These are phyloP conservation scores for Pythium scleroteichum DNA, from an alignment of 352 stramenopile species.

Conservation along the genomic window DNA sequence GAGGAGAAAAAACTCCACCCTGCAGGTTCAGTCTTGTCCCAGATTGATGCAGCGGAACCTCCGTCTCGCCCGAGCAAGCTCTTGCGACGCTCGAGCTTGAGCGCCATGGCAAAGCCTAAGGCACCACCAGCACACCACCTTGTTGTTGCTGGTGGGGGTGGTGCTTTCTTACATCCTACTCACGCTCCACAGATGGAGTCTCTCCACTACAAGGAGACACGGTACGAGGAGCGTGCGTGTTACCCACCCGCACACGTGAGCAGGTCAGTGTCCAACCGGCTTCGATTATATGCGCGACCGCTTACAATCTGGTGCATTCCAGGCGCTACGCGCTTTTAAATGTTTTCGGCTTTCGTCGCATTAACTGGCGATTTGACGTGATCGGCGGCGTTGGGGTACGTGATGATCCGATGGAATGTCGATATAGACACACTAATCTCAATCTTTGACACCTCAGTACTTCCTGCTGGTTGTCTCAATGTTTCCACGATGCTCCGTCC, in stretches of 20 bases:
- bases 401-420: slow-evolving; percentile 1
- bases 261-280: slow-evolving; percentile 29
- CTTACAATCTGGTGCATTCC: not conserved
- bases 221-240: slow-evolving; percentile 77
- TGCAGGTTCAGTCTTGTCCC: not conserved
- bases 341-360: slow-evolving; percentile 88
- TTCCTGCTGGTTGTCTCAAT: slow-evolving; percentile 91
- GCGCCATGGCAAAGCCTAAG: slow-evolving; percentile 4
- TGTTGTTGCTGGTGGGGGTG: slow-evolving; percentile 90
- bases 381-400: slow-evolving; percentile 82
- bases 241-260: slow-evolving; percentile 85
- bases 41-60: not conserved
- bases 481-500: slow-evolving; percentile 89
- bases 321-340: slow-evolving; percentile 85
- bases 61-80: slow-evolving; percentile 6
- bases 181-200: slow-evolving; percentile 64
- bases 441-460: slow-evolving; percentile 59
- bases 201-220: slow-evolving; percentile 60
- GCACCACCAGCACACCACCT: slow-evolving; percentile 52
- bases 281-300: not conserved
- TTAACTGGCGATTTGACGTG: slow-evolving; percentile 94
- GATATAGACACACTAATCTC: too few species aligned
- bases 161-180: slow-evolving; percentile 89
- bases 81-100: slow-evolving; percentile 4
- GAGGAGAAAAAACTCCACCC: slow-evolving; percentile 24